phyloP scores from a whole-genome alignment of 1,284 basidiomycete genomes.

The Tilletia indica region DNA sequence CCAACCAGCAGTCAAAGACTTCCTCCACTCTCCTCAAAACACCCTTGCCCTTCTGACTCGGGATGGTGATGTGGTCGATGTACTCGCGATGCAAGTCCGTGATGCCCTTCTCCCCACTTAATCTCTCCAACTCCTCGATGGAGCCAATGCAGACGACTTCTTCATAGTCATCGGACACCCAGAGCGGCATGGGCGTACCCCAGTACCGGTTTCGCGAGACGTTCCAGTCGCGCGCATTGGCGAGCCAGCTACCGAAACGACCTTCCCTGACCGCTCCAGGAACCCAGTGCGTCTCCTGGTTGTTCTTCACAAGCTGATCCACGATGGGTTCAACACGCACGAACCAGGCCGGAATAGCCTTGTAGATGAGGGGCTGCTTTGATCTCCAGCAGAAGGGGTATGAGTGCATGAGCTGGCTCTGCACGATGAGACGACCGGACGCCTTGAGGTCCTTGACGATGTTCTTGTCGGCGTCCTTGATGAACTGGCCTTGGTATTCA shows the following conservation, averaged over 20 bases:
- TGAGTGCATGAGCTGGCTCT: conserved; percentile 80
- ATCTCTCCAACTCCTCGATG: conserved; percentile 78
- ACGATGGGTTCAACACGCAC: conserved; percentile 81
- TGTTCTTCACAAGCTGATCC: conserved; percentile 84
- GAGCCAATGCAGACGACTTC: conserved; percentile 91
- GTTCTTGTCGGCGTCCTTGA: conserved; percentile 92
- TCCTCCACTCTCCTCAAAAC: conserved; percentile 83
- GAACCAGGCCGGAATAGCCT: conserved; percentile 95
- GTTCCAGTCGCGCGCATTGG: conserved; percentile 98
- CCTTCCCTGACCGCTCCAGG: conserved; percentile 85
- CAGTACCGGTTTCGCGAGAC: conserved; percentile 98
- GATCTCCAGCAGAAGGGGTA: conserved; percentile 99
- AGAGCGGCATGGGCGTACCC: conserved; percentile 96
- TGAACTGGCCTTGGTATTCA: conserved; percentile 84
- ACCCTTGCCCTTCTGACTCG: conserved; percentile 86
- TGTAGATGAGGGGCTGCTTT: conserved; percentile 91
- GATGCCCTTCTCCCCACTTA: conserved; percentile 82
- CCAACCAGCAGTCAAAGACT: conserved; percentile 99
- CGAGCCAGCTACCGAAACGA: conserved; percentile 94
- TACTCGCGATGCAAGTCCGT: conserved; percentile 92
- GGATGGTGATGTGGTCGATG: conserved; percentile 94
- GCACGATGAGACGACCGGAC: conserved; percentile 82
- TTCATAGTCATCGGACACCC: conserved; percentile 88
- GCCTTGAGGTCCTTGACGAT: conserved; percentile 90
- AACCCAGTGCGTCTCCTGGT: conserved; percentile 90